Base-by-base conservation (phyloP, 192 early-diverging fungal species). In the Coemansia erecta region DNA sequence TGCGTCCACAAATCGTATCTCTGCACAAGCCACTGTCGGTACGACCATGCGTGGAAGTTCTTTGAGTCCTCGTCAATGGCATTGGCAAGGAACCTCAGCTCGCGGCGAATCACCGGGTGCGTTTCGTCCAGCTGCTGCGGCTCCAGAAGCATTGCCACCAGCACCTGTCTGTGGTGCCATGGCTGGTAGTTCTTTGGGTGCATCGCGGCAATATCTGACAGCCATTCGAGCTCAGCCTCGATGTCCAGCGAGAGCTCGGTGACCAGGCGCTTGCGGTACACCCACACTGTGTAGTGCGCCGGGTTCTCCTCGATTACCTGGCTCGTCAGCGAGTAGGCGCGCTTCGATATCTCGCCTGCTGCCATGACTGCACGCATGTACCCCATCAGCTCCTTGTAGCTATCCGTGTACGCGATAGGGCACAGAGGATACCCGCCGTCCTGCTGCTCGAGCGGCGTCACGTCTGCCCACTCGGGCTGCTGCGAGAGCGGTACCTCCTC, bases 1-100 rank as follows among this genome's bases (percentile, higher is more conserved):
- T 80, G 72, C 31, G 85, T 73, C 94, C 94, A 99, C 4, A 85
- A 53, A 19, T 81, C 74, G 63, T 92, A 97, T 18, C 71, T 74
- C 17, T 56, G 68, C 7, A 97, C 81, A 17, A 98, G 80, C 94
- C 94, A 98, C 73, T 99, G 96, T 41, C 95, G 85, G 69, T 99
- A 98, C 2, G 88, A 85, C 98, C 98, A 99, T 0, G 91, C 92
- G 74, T 99, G 98, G 68, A 98, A 99, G 73, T 99, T 99, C 71
- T 99, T 99, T 18, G 92, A 84, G 47, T 98, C 98, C 8, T 81
- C 73, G 22, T 81, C 84, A 22, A 99, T 68, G 17, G 90, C 71
- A 1, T 54, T 31, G 33, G 86, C 83, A 41, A 96, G 81, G 51
- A 92, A 95, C 10, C 69, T 64, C 26, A 92, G 63, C 72, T 99